A percentile compares a stretch with the other conserved stretches of the same genome.
These are phyloP conservation scores for Plectranthus barbatus DNA, from an alignment of 257 asterid genomes.

Conservation along the genomic window DNA sequence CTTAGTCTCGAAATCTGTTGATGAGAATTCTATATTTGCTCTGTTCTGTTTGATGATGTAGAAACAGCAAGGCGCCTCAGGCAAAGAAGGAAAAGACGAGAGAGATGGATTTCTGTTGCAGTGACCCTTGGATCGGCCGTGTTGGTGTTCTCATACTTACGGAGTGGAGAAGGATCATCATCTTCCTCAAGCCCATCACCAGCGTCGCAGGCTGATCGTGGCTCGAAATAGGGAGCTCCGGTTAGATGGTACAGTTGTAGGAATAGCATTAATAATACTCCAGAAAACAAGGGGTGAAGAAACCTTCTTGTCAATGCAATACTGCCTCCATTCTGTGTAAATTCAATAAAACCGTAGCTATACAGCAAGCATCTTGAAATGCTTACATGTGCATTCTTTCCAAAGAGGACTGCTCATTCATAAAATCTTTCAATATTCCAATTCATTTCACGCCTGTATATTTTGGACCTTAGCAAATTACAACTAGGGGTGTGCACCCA, in stretches of 20 bases:
- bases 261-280: slow-evolving; percentile 12
- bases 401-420: too few species aligned
- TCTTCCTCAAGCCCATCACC: slow-evolving; percentile 23
- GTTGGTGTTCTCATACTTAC: slow-evolving; percentile 57
- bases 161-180: slow-evolving; percentile 39
- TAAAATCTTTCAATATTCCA: too few species aligned
- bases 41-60: neutral
- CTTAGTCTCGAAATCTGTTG: too few species aligned
- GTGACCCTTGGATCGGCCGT: slow-evolving; percentile 56
- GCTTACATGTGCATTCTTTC: too few species aligned
- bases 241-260: neutral
- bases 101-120: slow-evolving; percentile 57
- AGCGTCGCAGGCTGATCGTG: slow-evolving; percentile 23
- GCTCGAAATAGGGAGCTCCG: slow-evolving; percentile 24
- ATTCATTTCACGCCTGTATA: too few species aligned
- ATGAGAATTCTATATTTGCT: too few species aligned
- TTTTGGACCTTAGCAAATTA: too few species aligned
- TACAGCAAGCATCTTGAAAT: too few species aligned
- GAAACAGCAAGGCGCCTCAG: slow-evolving; percentile 67
- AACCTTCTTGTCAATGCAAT: slow-evolving; percentile 37
- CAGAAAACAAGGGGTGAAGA: slow-evolving; percentile 23
- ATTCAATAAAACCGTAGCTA: slow-evolving; percentile 26
- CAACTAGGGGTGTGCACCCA: too few species aligned
- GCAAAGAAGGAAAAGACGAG: slow-evolving; percentile 62
- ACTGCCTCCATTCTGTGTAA: slow-evolving; percentile 28